Conservation (phyloP, 441 rosid genomes). For the Jatropha multifida region DNA sequence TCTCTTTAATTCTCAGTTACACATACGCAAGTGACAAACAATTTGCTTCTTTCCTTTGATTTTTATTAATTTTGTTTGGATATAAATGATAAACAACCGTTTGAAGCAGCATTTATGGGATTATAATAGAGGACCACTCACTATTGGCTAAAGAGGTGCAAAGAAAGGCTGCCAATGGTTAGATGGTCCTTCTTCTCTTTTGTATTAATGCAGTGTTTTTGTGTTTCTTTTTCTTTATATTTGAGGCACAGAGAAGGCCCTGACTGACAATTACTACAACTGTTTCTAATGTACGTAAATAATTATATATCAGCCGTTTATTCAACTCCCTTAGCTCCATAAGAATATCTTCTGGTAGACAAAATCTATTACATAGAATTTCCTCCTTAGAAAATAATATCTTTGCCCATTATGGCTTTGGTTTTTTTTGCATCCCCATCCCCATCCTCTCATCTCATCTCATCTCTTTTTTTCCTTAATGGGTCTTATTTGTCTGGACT, state of each 20-base stretch:
- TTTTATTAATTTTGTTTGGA: neutral
- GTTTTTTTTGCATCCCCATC: slow-evolving; percentile 9
- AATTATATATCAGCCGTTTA: neutral
- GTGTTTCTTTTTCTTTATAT: slow-evolving; percentile 12
- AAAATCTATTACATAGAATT: slow-evolving; percentile 17
- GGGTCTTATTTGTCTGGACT: slow-evolving; percentile 26
- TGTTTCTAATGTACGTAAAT: neutral
- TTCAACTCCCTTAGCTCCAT: neutral
- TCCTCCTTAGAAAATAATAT: slow-evolving; percentile 27
- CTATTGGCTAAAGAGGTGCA: neutral
- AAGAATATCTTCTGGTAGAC: slow-evolving; percentile 20
- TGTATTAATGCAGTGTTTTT: slow-evolving; percentile 15
- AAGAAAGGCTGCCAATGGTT: slow-evolving; percentile 20
- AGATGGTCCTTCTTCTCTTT: slow-evolving; percentile 26
- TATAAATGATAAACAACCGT: neutral
- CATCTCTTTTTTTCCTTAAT: slow-evolving; percentile 4
- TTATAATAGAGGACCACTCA: slow-evolving; percentile 23
- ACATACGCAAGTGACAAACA: too few species aligned
- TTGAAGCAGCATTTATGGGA: neutral
- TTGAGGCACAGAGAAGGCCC: slow-evolving; percentile 21
- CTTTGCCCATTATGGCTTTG: slow-evolving; percentile 20
- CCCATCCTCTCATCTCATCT: slow-evolving; percentile 1
- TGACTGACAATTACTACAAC: slow-evolving; percentile 1
- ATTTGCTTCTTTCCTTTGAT: too few species aligned
- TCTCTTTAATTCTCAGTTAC: too few species aligned